A percentile compares a stretch with the other conserved stretches of the same genome.
These are phyloP conservation scores for Claviceps africana DNA, from an alignment of 2,329 filamentous ascomycete genomes.

Conservation along the genomic window DNA sequence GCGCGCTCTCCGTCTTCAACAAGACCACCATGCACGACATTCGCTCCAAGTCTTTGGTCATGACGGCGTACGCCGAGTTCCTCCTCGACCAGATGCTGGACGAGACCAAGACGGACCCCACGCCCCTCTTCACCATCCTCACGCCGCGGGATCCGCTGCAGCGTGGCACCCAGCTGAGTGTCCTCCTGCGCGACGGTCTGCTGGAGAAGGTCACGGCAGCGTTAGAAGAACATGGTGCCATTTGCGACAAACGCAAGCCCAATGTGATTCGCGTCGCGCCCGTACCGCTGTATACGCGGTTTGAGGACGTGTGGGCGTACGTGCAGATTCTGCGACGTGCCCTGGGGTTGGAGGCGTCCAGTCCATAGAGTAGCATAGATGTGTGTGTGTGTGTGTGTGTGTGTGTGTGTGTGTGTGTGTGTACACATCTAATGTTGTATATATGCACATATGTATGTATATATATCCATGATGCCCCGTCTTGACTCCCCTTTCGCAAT, in stretches of 20 bases:
- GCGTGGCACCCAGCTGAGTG: conserved; percentile 66
- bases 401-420: too few relatives aligned
- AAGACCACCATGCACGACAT: conserved; percentile 56
- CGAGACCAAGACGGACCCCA: conserved; percentile 13
- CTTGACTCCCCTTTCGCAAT: too few relatives aligned
- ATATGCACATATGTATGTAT: too few relatives aligned
- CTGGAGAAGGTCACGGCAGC: conserved; percentile 52
- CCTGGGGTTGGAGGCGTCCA: conserved; percentile 9
- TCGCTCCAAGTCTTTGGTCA: conserved; percentile 52
- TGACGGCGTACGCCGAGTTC: conserved; percentile 66
- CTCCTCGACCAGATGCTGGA: conserved; percentile 38
- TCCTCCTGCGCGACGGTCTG: conserved; percentile 53
- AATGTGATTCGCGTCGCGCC: conserved; percentile 76
- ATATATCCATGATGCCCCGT: too few relatives aligned
- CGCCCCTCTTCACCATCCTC: conserved; percentile 43
- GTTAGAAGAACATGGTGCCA: conserved; percentile 54
- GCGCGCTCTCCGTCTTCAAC: conserved; percentile 59
- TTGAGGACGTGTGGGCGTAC: conserved; percentile 50
- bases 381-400: too few relatives aligned
- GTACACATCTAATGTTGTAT: too few relatives aligned
- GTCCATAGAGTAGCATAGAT: not conserved
- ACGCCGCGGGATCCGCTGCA: conserved; percentile 55
- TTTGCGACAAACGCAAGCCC: conserved; percentile 73
- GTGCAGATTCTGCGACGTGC: conserved; percentile 27
- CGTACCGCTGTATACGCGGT: conserved; percentile 71